Evolutionary conservation across 1,139 yeast species (phyloP).

Genomic region (Taiozyma sp.): DNA sequence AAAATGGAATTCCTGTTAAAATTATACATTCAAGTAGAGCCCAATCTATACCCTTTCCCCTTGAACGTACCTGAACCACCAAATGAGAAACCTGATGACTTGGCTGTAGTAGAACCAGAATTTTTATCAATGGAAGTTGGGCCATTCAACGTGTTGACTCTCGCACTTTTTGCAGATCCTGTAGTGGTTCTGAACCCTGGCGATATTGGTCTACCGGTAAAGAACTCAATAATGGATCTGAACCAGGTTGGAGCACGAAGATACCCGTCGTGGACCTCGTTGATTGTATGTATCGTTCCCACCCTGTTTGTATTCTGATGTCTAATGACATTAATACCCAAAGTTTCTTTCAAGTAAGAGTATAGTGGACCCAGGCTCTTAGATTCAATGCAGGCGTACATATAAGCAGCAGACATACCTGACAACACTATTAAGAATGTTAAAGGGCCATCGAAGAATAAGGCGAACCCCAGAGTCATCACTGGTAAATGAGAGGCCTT

Average conservation of each 20-base stretch:
- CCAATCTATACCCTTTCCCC: slow-evolving; percentile 25
- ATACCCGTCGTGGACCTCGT: slow-evolving; percentile 27
- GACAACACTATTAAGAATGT: slow-evolving; percentile 37
- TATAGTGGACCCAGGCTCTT: slow-evolving; percentile 44
- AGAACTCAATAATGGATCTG: slow-evolving; percentile 8
- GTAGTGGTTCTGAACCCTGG: neutral
- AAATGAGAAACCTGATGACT: slow-evolving; percentile 7
- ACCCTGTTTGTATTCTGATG: slow-evolving; percentile 25
- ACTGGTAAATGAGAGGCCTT: slow-evolving; percentile 56
- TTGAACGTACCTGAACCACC: slow-evolving; percentile 10
- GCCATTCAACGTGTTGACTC: slow-evolving; percentile 7
- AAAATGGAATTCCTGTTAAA: too few species aligned
- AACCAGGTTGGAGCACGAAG: slow-evolving; percentile 32
- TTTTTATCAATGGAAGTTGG: neutral
- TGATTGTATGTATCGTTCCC: slow-evolving; percentile 29
- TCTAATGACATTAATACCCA: slow-evolving; percentile 22
- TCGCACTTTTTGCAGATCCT: neutral
- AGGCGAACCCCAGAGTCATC: slow-evolving; percentile 43
- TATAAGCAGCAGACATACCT: slow-evolving; percentile 51
- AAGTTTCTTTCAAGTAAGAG: slow-evolving; percentile 21
- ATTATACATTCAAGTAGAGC: slow-evolving; percentile 3
- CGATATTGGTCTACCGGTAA: slow-evolving; percentile 2
- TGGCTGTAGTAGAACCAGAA: slow-evolving; percentile 1
- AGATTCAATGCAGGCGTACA: slow-evolving; percentile 56
- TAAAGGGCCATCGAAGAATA: slow-evolving; percentile 37